Conservation (phyloP, 2,329 filamentous ascomycete genomes). For the Myriosclerotinia duriaeana region DNA sequence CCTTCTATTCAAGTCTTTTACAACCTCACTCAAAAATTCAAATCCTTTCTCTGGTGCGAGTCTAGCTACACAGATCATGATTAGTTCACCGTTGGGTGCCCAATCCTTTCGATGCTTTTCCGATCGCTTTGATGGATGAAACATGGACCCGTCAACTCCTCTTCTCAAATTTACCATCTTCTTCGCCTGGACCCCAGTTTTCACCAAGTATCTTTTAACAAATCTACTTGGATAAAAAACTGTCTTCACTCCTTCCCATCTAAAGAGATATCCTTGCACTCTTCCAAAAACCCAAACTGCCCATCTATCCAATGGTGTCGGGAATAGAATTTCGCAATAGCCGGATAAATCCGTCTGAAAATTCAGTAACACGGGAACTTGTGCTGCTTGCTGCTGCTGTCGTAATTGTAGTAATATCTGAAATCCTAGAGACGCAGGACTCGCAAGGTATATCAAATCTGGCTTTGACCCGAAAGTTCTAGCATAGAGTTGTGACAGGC, state of each 20-base stretch:
- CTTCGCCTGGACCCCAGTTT: conserved; percentile 53
- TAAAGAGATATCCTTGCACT: conserved; percentile 67
- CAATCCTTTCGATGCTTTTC: conserved; percentile 53
- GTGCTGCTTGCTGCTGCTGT: conserved; percentile 54
- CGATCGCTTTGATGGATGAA: conserved; percentile 55
- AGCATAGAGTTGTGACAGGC: conserved; percentile 59
- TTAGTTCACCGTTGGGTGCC: conserved; percentile 61
- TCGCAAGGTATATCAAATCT: conserved; percentile 68
- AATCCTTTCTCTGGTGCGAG: conserved; percentile 71
- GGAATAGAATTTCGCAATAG: conserved; percentile 69
- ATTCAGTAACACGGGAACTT: conserved; percentile 63
- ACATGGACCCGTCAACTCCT: conserved; percentile 63
- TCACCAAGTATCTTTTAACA: conserved; percentile 60
- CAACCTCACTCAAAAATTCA: conserved; percentile 61
- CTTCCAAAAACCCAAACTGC: conserved; percentile 61
- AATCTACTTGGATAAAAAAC: conserved; percentile 69
- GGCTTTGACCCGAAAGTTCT: conserved; percentile 59
- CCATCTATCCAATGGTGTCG: conserved; percentile 57
- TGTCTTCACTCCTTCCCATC: conserved; percentile 59
- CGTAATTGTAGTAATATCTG: conserved; percentile 69
- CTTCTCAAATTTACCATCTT: conserved; percentile 63
- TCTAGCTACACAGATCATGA: conserved; percentile 65
- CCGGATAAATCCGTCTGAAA: conserved; percentile 71
- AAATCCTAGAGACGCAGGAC: conserved; percentile 67
- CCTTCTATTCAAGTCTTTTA: conserved; percentile 53